phyloP scores from a whole-genome alignment of 2,329 filamentous ascomycete genomes.

The Bipolaris cookei region DNA sequence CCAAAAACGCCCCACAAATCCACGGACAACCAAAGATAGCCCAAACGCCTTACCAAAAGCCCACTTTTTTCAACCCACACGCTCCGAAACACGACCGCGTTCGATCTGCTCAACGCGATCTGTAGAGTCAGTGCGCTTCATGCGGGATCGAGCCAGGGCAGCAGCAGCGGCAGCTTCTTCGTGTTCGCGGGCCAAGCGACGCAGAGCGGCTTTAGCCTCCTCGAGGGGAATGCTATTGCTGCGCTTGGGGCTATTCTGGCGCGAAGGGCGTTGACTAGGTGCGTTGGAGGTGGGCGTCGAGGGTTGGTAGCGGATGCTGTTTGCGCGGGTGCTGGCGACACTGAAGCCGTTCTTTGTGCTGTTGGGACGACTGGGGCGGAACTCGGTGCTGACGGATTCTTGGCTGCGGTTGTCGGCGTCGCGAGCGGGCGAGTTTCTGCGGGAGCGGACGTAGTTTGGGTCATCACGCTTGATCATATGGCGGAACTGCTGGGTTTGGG shows the following conservation, averaged over 20 bases:
- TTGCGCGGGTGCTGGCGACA: slow-evolving; percentile 36
- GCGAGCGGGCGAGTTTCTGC: slow-evolving; percentile 32
- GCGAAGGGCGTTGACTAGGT: slow-evolving; percentile 31
- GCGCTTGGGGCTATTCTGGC: slow-evolving; percentile 36
- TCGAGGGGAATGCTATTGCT: slow-evolving; percentile 41
- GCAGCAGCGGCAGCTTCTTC: slow-evolving; percentile 33
- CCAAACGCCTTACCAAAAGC: neutral
- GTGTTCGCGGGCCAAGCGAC: slow-evolving; percentile 38
- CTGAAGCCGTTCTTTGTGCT: slow-evolving; percentile 37
- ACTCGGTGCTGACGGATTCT: slow-evolving; percentile 41
- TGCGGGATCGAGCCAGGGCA: slow-evolving; percentile 16
- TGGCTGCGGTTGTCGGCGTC: slow-evolving; percentile 31
- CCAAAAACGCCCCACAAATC: too few species aligned
- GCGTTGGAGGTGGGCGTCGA: slow-evolving; percentile 30
- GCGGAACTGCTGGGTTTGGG: slow-evolving; percentile 47
- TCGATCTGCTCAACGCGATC: slow-evolving; percentile 25
- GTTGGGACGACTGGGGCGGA: slow-evolving; percentile 29
- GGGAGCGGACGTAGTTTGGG: slow-evolving; percentile 40
- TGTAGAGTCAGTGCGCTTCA: slow-evolving; percentile 20
- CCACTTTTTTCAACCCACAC: slow-evolving; percentile 14
- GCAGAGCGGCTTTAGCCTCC: slow-evolving; percentile 36
- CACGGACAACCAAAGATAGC: neutral
- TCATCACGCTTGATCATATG: slow-evolving; percentile 50
- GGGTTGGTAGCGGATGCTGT: slow-evolving; percentile 33
- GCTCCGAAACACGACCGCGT: slow-evolving; percentile 25